Evolutionary conservation across 495 filamentous ascomycete species (phyloP).

Genomic region (Lasiosphaeria ovina): DNA sequence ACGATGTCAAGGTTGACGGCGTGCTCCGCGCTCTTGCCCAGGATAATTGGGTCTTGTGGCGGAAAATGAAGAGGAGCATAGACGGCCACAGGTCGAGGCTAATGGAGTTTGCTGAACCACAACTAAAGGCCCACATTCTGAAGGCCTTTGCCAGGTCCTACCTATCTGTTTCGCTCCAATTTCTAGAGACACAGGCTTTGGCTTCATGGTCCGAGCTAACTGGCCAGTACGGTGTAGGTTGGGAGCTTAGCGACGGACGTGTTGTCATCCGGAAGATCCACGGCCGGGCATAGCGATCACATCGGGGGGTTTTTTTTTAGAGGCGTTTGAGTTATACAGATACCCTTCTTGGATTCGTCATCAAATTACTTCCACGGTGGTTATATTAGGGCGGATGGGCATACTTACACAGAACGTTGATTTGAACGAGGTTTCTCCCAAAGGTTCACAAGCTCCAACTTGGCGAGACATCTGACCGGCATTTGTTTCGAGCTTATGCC

Average conservation of each 20-base stretch:
- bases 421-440: no score
- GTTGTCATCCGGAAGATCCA: constrained; percentile 65
- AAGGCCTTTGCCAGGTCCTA: constrained; percentile 84
- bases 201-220: constrained; percentile 65
- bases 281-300: constrained; percentile 27
- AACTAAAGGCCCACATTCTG: constrained; percentile 67
- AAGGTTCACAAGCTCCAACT: no score
- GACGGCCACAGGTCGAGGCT: constrained; percentile 73
- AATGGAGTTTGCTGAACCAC: constrained; percentile 75
- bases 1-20: constrained; percentile 60
- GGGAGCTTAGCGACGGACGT: constrained; percentile 64
- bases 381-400: no score
- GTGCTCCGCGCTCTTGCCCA: constrained; percentile 69
- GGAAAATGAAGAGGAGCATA: constrained; percentile 64
- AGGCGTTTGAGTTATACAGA: constrained; percentile 2
- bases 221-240: constrained; percentile 67
- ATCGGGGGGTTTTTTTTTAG: not conserved
- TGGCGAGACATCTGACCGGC: no score
- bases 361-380: no score
- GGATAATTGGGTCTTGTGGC: constrained; percentile 81
- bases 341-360: not conserved
- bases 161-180: constrained; percentile 63
- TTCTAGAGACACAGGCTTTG: constrained; percentile 61
- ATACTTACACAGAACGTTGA: no score
- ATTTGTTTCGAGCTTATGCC: no score